Percentiles rank a stretch among this genome's conserved stretches.
These are phyloP conservation scores for Alloteropsis semialata DNA, from an alignment of 176 grass and related monocot genomes.

Conservation along the genomic window DNA sequence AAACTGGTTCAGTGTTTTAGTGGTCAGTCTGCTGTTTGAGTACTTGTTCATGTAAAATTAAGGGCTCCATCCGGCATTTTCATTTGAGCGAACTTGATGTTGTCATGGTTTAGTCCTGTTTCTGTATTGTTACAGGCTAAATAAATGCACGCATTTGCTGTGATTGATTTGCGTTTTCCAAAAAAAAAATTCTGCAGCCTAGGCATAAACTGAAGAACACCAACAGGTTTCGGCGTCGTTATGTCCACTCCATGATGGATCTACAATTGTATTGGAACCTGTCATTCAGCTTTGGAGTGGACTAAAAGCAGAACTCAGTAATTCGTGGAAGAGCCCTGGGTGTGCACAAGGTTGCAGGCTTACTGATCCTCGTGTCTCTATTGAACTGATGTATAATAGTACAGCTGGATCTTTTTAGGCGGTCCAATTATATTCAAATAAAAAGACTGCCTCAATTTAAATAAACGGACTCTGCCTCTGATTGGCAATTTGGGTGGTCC, in stretches of 20 bases:
- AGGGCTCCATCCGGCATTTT: not conserved
- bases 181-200: slow-evolving; percentile 12
- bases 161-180: not conserved
- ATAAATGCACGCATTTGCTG: not conserved
- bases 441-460: not conserved
- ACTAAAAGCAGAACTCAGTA: slow-evolving; percentile 13
- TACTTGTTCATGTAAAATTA: not conserved
- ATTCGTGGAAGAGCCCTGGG: slow-evolving; percentile 11
- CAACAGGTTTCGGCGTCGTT: not conserved
- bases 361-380: not conserved
- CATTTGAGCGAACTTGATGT: not conserved
- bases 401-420: not conserved
- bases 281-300: slow-evolving; percentile 7
- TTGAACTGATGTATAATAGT: slow-evolving; percentile 12
- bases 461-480: not conserved
- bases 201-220: not conserved
- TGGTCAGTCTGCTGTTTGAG: not conserved
- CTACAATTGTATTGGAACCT: not conserved
- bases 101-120: not conserved
- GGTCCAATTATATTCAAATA: slow-evolving; percentile 15
- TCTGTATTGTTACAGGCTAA: not conserved
- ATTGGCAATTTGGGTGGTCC: not conserved
- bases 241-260: slow-evolving; percentile 6
- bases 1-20: not conserved
- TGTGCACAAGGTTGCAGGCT: not conserved